These are phyloP conservation scores for Saxophila tyrrhenica DNA, from an alignment of 495 filamentous ascomycete species.

Conservation along the genomic window DNA sequence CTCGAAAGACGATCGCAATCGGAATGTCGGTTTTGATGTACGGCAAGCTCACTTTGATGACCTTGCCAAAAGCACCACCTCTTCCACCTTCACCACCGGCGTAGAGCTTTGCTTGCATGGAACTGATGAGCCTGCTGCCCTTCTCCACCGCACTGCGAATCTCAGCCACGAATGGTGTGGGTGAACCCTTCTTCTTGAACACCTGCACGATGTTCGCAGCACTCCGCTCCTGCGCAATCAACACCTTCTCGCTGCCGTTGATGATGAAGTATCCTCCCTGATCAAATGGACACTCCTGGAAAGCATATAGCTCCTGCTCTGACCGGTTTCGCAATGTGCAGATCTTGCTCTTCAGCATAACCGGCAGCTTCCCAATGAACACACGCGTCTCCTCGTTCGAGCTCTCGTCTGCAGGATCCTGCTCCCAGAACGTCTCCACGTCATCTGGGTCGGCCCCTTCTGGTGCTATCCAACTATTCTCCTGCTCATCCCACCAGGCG, in stretches of 20 bases:
- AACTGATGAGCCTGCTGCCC: slow-evolving; percentile 84
- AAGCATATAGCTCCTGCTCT: slow-evolving; percentile 69
- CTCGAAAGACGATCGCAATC: slow-evolving; percentile 87
- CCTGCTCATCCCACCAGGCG: slow-evolving; percentile 41
- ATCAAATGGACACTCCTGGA: slow-evolving; percentile 95
- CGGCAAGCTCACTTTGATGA: slow-evolving; percentile 76
- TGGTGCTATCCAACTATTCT: slow-evolving; percentile 1
- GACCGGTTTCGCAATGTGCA: slow-evolving; percentile 73
- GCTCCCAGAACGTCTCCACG: slow-evolving; percentile 45
- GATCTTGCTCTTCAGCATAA: slow-evolving; percentile 94
- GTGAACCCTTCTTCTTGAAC: slow-evolving; percentile 89
- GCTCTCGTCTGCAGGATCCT: slow-evolving; percentile 28
- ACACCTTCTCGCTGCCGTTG: slow-evolving; percentile 97
- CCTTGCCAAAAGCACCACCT: slow-evolving; percentile 59
- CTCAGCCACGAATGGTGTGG: slow-evolving; percentile 84
- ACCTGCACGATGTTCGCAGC: slow-evolving; percentile 98
- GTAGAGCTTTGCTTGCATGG: slow-evolving; percentile 76
- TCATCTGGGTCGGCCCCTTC: slow-evolving; percentile 34
- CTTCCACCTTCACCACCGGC: slow-evolving; percentile 68
- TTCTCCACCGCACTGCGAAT: slow-evolving; percentile 95
- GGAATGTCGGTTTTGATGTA: slow-evolving; percentile 92
- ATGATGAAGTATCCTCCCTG: slow-evolving; percentile 98
- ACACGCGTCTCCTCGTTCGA: slow-evolving; percentile 41
- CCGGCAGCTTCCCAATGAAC: slow-evolving; percentile 86
- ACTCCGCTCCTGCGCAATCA: slow-evolving; percentile 94